phyloP scores from a whole-genome alignment of 768 basidiomycete genomes.

The Leccinum aurantiacum region DNA sequence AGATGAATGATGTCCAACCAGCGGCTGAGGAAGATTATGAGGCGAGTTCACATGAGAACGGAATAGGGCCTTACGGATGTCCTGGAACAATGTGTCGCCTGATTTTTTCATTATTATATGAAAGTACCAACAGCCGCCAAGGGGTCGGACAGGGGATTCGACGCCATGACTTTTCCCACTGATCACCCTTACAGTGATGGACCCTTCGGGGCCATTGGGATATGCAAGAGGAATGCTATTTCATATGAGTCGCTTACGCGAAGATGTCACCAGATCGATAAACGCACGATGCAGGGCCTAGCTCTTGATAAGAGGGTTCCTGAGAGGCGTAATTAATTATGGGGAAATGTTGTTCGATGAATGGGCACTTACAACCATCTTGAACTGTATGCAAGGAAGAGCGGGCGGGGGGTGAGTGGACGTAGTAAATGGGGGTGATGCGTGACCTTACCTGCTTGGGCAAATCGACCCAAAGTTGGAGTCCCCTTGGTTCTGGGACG shows the following conservation, averaged over 20 bases:
- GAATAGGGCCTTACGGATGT: slow-evolving; percentile 59
- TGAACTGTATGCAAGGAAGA: slow-evolving; percentile 49
- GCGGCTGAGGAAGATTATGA: slow-evolving; percentile 42
- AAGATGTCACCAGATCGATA: slow-evolving; percentile 4
- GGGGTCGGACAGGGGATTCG: slow-evolving; percentile 84
- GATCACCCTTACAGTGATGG: slow-evolving; percentile 76
- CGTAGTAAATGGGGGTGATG: background rate
- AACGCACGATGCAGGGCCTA: slow-evolving; percentile 58
- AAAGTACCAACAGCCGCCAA: slow-evolving; percentile 95
- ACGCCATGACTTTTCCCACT: slow-evolving; percentile 86
- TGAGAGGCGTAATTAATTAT: slow-evolving; percentile 13
- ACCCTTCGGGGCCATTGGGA: slow-evolving; percentile 67
- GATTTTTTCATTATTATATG: slow-evolving; percentile 68
- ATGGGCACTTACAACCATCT: slow-evolving; percentile 60
- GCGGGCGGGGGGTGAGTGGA: slow-evolving; percentile 18
- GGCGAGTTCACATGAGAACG: background rate
- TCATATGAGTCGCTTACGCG: slow-evolving; percentile 2
- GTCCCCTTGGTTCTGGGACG: slow-evolving; percentile 70
- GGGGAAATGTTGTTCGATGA: background rate
- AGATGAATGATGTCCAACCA: slow-evolving; percentile 91
- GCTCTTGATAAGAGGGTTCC: slow-evolving; percentile 86
- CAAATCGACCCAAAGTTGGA: slow-evolving; percentile 88
- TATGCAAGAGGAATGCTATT: slow-evolving; percentile 69
- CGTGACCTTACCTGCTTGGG: slow-evolving; percentile 55
- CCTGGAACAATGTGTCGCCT: slow-evolving; percentile 69